Conservation (phyloP, 768 basidiomycete species). For the Trametes elegans region DNA sequence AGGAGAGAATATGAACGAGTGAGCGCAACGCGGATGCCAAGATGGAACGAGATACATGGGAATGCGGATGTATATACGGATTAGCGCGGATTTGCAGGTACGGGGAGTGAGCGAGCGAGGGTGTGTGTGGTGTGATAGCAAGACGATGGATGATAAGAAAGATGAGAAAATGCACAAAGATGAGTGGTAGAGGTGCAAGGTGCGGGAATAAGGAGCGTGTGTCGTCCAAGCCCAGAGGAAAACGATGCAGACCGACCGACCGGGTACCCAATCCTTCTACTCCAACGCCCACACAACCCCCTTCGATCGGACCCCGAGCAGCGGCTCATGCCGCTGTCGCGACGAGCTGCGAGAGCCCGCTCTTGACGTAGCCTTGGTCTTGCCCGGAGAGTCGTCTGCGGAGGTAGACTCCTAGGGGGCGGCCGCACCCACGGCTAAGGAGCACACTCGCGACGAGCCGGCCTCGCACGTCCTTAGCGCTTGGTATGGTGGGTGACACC, state of each 20-base stretch:
- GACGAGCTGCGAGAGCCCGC: conserved; percentile 51
- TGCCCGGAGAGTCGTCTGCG: conserved; percentile 36
- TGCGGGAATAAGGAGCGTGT: background rate
- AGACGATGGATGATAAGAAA: background rate
- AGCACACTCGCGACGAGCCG: conserved; percentile 57
- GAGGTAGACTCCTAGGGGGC: conserved; percentile 37
- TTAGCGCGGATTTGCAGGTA: too few species aligned
- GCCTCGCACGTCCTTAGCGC: conserved; percentile 38
- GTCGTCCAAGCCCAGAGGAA: conserved; percentile 1
- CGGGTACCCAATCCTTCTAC: background rate
- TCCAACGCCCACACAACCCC: background rate
- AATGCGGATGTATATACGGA: background rate
- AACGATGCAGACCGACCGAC: conserved; percentile 1
- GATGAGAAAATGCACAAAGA: background rate
- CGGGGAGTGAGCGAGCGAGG: too few species aligned
- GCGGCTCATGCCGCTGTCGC: conserved; percentile 38
- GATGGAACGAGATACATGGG: background rate
- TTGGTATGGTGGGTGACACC: background rate
- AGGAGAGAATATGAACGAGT: background rate
- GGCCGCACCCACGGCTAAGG: conserved; percentile 55
- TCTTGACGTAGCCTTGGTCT: conserved; percentile 47
- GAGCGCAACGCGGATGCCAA: background rate
- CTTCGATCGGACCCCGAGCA: too few species aligned
- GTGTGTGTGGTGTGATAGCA: background rate
- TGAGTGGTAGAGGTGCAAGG: background rate